A percentile compares a stretch with the other conserved stretches of the same genome.
Conservation (phyloP, 306 rosid species). For the Alnus glutinosa region DNA sequence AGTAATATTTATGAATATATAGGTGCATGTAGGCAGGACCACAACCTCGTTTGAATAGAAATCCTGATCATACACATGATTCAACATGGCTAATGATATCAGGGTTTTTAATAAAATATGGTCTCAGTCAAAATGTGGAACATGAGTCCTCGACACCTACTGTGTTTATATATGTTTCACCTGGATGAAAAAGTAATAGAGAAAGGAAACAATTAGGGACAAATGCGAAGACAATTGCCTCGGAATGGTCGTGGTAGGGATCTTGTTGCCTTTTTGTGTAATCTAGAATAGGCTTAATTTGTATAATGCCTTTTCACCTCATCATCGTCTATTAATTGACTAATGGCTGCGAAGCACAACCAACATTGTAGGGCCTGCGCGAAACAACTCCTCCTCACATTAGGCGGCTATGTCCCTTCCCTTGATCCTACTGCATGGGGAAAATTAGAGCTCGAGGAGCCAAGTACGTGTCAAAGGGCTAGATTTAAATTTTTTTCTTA, state of each 20-base stretch:
- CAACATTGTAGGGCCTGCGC: constrained; percentile 59
- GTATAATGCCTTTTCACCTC: constrained; percentile 37
- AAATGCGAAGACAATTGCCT: constrained; percentile 57
- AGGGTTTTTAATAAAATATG: constrained; percentile 20
- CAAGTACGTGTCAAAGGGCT: constrained; percentile 17
- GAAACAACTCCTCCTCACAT: constrained; percentile 49
- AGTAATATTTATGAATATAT: too few species aligned
- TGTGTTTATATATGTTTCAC: constrained; percentile 45
- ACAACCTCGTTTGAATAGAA: constrained; percentile 46
- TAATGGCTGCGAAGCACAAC: constrained; percentile 49
- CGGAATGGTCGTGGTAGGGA: constrained; percentile 49
- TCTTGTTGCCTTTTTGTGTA: constrained; percentile 57
- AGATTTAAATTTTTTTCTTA: too few species aligned
- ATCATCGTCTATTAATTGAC: constrained; percentile 31
- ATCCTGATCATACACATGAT: constrained; percentile 23
- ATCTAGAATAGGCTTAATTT: constrained; percentile 35
- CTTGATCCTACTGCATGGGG: constrained; percentile 50
- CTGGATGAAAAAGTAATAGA: constrained; percentile 33
- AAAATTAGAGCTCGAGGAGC: constrained; percentile 30
- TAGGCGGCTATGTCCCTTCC: constrained; percentile 46
- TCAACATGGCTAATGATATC: constrained; percentile 2
- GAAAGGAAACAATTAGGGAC: constrained; percentile 70
- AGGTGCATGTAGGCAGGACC: constrained; percentile 39
- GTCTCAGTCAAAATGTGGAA: constrained; percentile 43
- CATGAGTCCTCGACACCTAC: constrained; percentile 64